These are phyloP conservation scores for Yarrowia bubula DNA, from an alignment of 805 yeast species.

Conservation along the genomic window DNA sequence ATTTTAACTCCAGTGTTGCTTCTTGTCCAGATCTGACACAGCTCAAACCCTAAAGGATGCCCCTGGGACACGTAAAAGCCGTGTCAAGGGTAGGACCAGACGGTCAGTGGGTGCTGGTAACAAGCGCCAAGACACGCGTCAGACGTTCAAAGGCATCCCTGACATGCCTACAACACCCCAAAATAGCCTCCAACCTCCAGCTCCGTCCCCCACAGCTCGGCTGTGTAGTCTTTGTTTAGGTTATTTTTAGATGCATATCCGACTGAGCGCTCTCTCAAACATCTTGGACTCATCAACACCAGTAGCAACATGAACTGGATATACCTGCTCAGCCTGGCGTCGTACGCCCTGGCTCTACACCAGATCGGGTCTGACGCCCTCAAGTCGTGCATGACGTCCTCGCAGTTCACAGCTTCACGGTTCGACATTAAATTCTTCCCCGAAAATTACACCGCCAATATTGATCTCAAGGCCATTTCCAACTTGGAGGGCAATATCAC, in stretches of 20 bases:
- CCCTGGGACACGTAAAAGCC: not conserved
- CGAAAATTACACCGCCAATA: slow-evolving; percentile 55
- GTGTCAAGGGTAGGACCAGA: too few relatives aligned
- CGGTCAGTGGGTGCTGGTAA: too few relatives aligned
- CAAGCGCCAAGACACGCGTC: too few relatives aligned
- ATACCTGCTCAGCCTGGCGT: not conserved
- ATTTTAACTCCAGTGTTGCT: not conserved
- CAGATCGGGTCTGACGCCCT: slow-evolving; percentile 57
- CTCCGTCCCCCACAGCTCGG: not conserved
- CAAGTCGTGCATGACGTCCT: slow-evolving; percentile 87
- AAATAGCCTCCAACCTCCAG: too few relatives aligned
- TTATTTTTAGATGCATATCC: slow-evolving; percentile 12
- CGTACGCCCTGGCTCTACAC: slow-evolving; percentile 35
- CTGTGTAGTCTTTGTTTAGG: slow-evolving; percentile 21
- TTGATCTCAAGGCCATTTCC: slow-evolving; percentile 75
- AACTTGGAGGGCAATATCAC: slow-evolving; percentile 69
- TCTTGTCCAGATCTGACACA: not conserved
- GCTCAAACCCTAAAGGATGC: not conserved
- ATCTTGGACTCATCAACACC: not conserved
- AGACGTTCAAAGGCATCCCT: too few relatives aligned
- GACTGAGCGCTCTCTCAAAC: not conserved
- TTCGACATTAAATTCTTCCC: slow-evolving; percentile 78
- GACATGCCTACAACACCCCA: too few relatives aligned
- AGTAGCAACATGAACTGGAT: not conserved
- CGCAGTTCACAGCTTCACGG: slow-evolving; percentile 78